These are phyloP conservation scores for Talaromyces proteolyticus DNA, from an alignment of 495 filamentous ascomycete species.

Conservation along the genomic window DNA sequence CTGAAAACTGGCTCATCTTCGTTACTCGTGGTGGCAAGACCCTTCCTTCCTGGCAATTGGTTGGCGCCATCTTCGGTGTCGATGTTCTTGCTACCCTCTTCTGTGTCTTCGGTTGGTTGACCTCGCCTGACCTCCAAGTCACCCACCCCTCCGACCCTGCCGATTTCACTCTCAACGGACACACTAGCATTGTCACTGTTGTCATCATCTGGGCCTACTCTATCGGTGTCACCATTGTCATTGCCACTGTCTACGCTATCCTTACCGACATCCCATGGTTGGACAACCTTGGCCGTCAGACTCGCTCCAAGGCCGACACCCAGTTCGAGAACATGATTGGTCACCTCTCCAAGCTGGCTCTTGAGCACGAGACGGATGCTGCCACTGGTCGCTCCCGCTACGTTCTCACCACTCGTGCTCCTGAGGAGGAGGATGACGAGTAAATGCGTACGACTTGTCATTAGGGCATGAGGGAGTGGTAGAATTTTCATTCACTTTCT, in stretches of 20 bases:
- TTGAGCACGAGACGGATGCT: slow-evolving; percentile 59
- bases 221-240: slow-evolving; percentile 70
- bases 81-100: slow-evolving; percentile 67
- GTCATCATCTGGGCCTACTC: slow-evolving; percentile 76
- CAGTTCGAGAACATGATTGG: slow-evolving; percentile 77
- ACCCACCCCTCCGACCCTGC: slow-evolving; percentile 38
- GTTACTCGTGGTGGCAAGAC: slow-evolving; percentile 69
- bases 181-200: slow-evolving; percentile 70
- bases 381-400: slow-evolving; percentile 52
- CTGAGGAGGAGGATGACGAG: slow-evolving; percentile 66
- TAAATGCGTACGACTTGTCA: slow-evolving; percentile 21
- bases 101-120: slow-evolving; percentile 68
- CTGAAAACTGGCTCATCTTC: slow-evolving; percentile 78
- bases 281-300: slow-evolving; percentile 75
- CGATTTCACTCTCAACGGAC: slow-evolving; percentile 50
- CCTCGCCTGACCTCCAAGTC: slow-evolving; percentile 30
- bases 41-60: slow-evolving; percentile 66
- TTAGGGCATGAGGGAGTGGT: slow-evolving; percentile 5
- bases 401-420: slow-evolving; percentile 53
- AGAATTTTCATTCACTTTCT: slow-evolving; percentile 1
- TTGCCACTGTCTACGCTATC: slow-evolving; percentile 72
- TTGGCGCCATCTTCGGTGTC: slow-evolving; percentile 65
- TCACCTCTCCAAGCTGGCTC: slow-evolving; percentile 67
- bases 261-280: slow-evolving; percentile 62
- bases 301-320: slow-evolving; percentile 65